Conservation (phyloP, 2,329 filamentous ascomycete genomes). For the Arthrinium puccinioides region DNA sequence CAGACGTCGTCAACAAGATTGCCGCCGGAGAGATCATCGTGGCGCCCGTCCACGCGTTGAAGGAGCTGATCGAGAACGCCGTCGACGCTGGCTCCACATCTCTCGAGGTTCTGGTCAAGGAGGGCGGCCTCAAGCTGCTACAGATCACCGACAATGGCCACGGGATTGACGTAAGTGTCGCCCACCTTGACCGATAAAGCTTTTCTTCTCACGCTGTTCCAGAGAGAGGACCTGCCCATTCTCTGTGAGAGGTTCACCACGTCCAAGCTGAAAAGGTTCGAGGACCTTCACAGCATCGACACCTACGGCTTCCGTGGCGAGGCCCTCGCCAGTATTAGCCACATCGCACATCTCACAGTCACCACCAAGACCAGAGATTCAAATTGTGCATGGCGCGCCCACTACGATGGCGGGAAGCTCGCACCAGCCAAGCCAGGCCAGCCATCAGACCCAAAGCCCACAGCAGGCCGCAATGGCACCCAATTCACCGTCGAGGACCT, state of each 20-base stretch:
- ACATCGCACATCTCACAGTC: constrained; percentile 91
- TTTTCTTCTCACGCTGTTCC: background rate
- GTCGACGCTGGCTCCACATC: constrained; percentile 94
- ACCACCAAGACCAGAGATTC: constrained; percentile 90
- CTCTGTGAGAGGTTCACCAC: constrained; percentile 95
- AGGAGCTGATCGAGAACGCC: constrained; percentile 94
- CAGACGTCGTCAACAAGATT: constrained; percentile 96
- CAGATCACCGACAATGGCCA: constrained; percentile 98
- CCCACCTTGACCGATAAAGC: background rate
- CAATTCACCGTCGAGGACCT: constrained; percentile 95
- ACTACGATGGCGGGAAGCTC: constrained; percentile 78
- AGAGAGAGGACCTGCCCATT: constrained; percentile 88
- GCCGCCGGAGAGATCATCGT: constrained; percentile 98
- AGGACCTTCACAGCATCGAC: constrained; percentile 81
- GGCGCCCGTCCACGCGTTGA: constrained; percentile 89
- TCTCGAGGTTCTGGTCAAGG: constrained; percentile 86
- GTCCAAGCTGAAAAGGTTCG: constrained; percentile 88
- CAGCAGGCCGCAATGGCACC: constrained; percentile 81
- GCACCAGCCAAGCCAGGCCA: constrained; percentile 82
- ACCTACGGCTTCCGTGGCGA: constrained; percentile 99
- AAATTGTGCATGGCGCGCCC: constrained; percentile 81
- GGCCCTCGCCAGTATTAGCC: constrained; percentile 93
- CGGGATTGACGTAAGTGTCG: constrained; percentile 82
- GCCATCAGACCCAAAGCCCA: constrained; percentile 75
- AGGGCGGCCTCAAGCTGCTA: constrained; percentile 87